These are phyloP conservation scores for Boletellus ananas DNA, from an alignment of 768 basidiomycete species.

Conservation along the genomic window DNA sequence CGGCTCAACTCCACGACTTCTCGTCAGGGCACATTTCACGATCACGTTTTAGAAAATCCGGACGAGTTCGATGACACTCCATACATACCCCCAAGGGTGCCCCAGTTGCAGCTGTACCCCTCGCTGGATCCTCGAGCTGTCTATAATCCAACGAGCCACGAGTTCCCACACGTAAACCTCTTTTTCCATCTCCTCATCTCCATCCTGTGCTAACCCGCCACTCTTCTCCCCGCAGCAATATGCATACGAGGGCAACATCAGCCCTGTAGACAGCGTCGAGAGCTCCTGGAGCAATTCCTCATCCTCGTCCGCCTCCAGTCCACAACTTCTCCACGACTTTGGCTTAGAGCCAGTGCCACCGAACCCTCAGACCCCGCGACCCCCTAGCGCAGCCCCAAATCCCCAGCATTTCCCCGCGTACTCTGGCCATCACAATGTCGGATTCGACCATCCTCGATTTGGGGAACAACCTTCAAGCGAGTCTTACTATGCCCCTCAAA, in stretches of 20 bases:
- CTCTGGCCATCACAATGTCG: conserved; percentile 19
- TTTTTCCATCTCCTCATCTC: background rate
- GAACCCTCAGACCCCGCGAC: conserved; percentile 5
- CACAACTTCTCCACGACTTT: conserved; percentile 9
- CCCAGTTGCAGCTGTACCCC: conserved; percentile 20
- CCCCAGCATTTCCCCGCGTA: conserved; percentile 23
- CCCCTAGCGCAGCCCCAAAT: background rate
- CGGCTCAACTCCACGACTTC: conserved; percentile 7
- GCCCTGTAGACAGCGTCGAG: conserved; percentile 25
- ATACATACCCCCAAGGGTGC: conserved; percentile 26
- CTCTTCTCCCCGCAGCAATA: conserved; percentile 12
- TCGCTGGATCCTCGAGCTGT: conserved; percentile 11
- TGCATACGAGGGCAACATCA: conserved; percentile 16
- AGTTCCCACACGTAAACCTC: conserved; percentile 16
- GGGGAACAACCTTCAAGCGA: conserved; percentile 13
- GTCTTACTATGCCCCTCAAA: conserved; percentile 19
- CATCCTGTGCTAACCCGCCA: background rate
- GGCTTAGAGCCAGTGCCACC: conserved; percentile 3
- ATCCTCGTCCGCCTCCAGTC: conserved; percentile 20
- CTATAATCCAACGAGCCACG: conserved; percentile 9
- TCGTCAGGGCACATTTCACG: conserved; percentile 11
- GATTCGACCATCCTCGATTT: conserved; percentile 19
- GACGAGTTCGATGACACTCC: conserved; percentile 28
- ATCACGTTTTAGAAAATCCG: conserved; percentile 10
- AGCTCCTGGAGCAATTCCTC: conserved; percentile 25